Conservation (phyloP, 2,329 filamentous ascomycete genomes). For the Cladosporium sp. region DNA sequence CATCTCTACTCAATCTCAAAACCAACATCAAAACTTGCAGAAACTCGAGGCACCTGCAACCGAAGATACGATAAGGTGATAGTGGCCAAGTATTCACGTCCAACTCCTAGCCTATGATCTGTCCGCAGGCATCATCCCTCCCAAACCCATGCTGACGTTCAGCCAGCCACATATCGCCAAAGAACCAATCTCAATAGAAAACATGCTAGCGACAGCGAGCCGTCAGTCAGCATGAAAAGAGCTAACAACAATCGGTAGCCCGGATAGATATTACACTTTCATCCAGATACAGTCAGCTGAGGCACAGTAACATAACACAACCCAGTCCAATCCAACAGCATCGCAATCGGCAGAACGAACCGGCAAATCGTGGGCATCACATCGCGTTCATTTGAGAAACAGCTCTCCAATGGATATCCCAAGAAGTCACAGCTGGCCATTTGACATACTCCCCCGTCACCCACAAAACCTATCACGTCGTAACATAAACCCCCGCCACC, state of each 20-base stretch:
- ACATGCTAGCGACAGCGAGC: not conserved
- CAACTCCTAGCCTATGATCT: too few relatives aligned
- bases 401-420: not conserved
- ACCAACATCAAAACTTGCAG: too few relatives aligned
- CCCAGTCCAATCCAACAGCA: not conserved
- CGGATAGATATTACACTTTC: not conserved
- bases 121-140: too few relatives aligned
- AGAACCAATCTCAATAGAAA: not conserved
- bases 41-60: too few relatives aligned
- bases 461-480: not conserved
- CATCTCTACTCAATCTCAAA: too few relatives aligned
- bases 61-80: too few relatives aligned
- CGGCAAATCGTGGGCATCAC: not conserved
- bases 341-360: not conserved
- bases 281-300: not conserved
- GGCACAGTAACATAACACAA: not conserved
- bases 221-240: not conserved
- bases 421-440: not conserved
- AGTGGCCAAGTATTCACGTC: too few relatives aligned
- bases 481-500: slow-evolving; percentile 48
- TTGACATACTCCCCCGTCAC: accelerated
- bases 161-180: not conserved
- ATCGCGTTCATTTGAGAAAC: too few relatives aligned
- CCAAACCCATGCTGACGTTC: too few relatives aligned
- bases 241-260: not conserved